Evolutionary conservation across 2,329 filamentous ascomycete genomes (phyloP).

Genomic region (Orbilia ellipsospora): DNA sequence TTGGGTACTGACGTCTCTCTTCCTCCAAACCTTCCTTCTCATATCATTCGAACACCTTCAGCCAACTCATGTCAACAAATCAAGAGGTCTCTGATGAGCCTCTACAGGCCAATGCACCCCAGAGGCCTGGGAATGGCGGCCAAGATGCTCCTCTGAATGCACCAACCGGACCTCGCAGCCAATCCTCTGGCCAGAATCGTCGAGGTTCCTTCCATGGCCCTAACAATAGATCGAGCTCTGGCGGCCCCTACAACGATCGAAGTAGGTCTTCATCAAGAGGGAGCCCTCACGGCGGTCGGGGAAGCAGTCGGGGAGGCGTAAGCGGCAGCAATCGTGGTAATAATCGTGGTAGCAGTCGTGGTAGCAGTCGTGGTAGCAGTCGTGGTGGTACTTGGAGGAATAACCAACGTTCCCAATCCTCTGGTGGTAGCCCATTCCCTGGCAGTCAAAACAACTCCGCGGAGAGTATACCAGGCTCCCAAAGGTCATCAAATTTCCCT

Average conservation of each 20-base stretch:
- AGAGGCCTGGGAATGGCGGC: neutral
- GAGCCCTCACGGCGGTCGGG: slow-evolving; percentile 8
- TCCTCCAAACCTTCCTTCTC: neutral
- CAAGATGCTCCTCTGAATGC: slow-evolving; percentile 18
- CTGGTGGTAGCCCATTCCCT: slow-evolving; percentile 41
- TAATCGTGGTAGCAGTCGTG: neutral
- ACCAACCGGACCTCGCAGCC: slow-evolving; percentile 28
- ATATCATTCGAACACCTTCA: neutral
- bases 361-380: neutral
- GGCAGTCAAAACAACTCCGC: slow-evolving; percentile 38
- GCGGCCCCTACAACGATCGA: slow-evolving; percentile 22
- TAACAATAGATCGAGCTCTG: slow-evolving; percentile 31
- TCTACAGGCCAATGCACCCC: slow-evolving; percentile 16
- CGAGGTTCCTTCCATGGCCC: slow-evolving; percentile 21
- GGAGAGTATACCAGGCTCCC: slow-evolving; percentile 36
- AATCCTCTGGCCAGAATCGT: slow-evolving; percentile 18
- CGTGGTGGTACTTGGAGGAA: slow-evolving; percentile 20
- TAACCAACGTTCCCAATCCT: slow-evolving; percentile 28
- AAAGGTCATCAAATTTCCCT: slow-evolving; percentile 9
- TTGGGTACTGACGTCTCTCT: slow-evolving; percentile 32
- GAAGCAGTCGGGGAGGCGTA: slow-evolving; percentile 7
- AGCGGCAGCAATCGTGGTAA: slow-evolving; percentile 9
- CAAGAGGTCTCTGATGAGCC: slow-evolving; percentile 21
- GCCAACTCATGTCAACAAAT: slow-evolving; percentile 25
- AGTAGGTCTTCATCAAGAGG: slow-evolving; percentile 38